Percentiles rank a stretch among this genome's conserved stretches.
phyloP scores from a whole-genome alignment of 2,329 filamentous ascomycete species.

The Xylaria sp. region DNA sequence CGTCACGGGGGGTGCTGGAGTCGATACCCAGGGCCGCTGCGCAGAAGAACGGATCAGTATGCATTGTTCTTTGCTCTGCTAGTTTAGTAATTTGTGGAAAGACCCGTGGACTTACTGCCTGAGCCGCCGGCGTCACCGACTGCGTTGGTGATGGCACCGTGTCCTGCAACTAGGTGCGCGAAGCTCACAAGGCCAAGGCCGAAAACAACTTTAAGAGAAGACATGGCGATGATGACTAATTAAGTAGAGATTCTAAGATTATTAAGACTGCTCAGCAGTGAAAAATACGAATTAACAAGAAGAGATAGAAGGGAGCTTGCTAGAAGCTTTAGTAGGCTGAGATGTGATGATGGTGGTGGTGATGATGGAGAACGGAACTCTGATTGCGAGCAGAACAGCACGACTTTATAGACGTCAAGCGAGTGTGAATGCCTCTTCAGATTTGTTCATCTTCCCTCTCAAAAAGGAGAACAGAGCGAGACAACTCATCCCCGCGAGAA shows the following conservation, averaged over 20 bases:
- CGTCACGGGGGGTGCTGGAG: slow-evolving; percentile 68
- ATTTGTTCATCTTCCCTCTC: slow-evolving; percentile 1
- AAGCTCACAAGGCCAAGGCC: slow-evolving; percentile 62
- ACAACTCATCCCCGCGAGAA: slow-evolving; percentile 1
- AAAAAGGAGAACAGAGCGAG: neutral
- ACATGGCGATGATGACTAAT: slow-evolving; percentile 38
- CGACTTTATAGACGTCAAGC: slow-evolving; percentile 27
- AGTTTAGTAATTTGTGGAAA: neutral
- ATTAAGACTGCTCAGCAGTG: slow-evolving; percentile 44
- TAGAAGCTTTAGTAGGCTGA: slow-evolving; percentile 19
- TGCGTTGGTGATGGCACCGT: slow-evolving; percentile 69
- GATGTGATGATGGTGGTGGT: slow-evolving; percentile 17
- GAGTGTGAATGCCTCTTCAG: neutral
- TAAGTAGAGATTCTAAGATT: slow-evolving; percentile 11
- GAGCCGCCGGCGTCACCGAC: slow-evolving; percentile 67
- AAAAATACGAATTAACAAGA: neutral
- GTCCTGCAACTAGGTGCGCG: slow-evolving; percentile 66
- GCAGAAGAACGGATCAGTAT: slow-evolving; percentile 1
- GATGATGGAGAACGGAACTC: slow-evolving; percentile 1
- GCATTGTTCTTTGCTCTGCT: neutral
- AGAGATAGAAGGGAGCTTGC: slow-evolving; percentile 15
- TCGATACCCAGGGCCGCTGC: slow-evolving; percentile 60
- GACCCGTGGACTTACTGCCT: slow-evolving; percentile 53
- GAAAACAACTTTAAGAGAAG: slow-evolving; percentile 45
- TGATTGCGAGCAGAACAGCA: slow-evolving; percentile 5